Evolutionary conservation across 352 stramenopile species (phyloP).

Genomic region (Globisporangium uncinulatum): DNA sequence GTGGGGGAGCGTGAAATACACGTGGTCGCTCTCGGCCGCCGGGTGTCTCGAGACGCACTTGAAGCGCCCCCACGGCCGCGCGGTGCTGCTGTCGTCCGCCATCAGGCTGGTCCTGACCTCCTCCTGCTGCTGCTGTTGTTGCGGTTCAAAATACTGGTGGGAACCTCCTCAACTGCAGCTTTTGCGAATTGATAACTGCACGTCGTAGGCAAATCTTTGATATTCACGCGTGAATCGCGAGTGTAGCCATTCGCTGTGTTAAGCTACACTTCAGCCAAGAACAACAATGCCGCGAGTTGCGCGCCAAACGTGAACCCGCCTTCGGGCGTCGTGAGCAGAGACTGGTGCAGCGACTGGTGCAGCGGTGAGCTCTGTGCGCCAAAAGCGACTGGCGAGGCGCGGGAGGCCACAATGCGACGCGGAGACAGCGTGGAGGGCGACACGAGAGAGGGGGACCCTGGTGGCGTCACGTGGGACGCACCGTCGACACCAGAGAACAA

Average conservation of each 20-base stretch:
- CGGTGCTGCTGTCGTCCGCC: neutral
- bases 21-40: slow-evolving; percentile 47
- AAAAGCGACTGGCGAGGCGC: neutral
- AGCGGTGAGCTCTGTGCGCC: neutral
- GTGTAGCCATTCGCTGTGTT: neutral
- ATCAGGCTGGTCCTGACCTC: neutral
- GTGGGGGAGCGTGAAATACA: slow-evolving; percentile 41
- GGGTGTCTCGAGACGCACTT: slow-evolving; percentile 50
- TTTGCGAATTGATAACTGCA: neutral
- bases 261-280: slow-evolving; percentile 16
- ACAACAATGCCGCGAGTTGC: slow-evolving; percentile 40
- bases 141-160: neutral
- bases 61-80: slow-evolving; percentile 52
- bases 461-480: slow-evolving; percentile 5
- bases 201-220: neutral
- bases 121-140: neutral
- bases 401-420: neutral
- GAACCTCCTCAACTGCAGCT: neutral
- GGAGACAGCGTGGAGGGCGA: slow-evolving; percentile 7
- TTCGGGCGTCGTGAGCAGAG: slow-evolving; percentile 16
- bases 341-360: slow-evolving; percentile 22
- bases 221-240: no score
- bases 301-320: slow-evolving; percentile 40
- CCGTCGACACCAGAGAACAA: slow-evolving; percentile 29
- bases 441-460: slow-evolving; percentile 1